phyloP scores from a whole-genome alignment of 2,329 filamentous ascomycete species.

The Neonectria sp. region DNA sequence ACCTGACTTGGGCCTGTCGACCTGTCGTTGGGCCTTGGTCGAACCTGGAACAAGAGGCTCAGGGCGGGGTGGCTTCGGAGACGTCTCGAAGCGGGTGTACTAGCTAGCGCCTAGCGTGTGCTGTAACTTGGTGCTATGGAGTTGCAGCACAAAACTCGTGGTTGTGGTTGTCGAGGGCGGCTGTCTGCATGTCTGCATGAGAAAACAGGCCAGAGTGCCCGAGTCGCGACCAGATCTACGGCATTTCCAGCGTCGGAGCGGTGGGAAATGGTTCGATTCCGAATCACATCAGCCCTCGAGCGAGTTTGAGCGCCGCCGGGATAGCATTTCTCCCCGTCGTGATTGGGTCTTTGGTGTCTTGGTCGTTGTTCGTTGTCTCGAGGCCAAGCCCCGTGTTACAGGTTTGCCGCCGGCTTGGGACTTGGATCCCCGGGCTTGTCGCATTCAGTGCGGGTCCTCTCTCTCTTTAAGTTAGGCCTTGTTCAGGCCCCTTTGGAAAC shows the following conservation, averaged over 20 bases:
- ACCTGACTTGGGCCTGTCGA: not conserved
- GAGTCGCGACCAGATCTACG: conserved; percentile 9
- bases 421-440: conserved; percentile 36
- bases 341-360: conserved; percentile 21
- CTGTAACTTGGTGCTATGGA: not conserved
- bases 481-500: conserved; percentile 3
- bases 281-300: conserved; percentile 26
- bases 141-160: too few relatives aligned
- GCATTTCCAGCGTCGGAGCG: conserved; percentile 18
- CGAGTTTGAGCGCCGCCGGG: conserved; percentile 21
- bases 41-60: conserved; percentile 24
- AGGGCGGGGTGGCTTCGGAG: conserved; percentile 7
- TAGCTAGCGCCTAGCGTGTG: not conserved
- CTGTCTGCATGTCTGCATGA: not conserved
- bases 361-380: conserved; percentile 20
- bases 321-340: not conserved
- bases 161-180: not conserved
- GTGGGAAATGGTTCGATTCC: conserved; percentile 39
- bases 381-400: conserved; percentile 45
- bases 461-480: not conserved
- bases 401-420: conserved; percentile 42
- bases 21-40: not conserved
- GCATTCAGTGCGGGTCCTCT: conserved; percentile 28
- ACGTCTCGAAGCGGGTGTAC: conserved; percentile 16
- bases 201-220: not conserved